Evolutionary conservation across 108 stramenopile species (phyloP).

Genomic region (Cyclotella cryptica): DNA sequence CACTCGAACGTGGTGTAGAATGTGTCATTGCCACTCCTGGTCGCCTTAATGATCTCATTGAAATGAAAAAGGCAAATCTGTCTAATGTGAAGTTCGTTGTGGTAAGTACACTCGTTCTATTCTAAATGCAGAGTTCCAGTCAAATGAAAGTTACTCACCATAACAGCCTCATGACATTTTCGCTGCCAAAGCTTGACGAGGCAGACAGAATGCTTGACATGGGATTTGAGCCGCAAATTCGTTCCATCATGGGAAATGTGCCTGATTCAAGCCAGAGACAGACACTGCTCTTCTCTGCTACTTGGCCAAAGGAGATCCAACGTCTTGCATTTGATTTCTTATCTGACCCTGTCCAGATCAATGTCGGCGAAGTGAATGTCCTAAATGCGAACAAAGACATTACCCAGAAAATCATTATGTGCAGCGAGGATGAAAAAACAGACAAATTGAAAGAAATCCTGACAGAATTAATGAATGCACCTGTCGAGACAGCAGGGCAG

Average conservation of each 20-base stretch:
- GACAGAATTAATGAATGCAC: slow-evolving; percentile 77
- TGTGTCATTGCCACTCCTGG: slow-evolving; percentile 98
- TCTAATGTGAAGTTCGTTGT: slow-evolving; percentile 88
- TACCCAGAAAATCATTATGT: slow-evolving; percentile 92
- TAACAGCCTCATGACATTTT: background rate
- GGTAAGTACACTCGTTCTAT: slow-evolving; percentile 38
- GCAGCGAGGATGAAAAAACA: slow-evolving; percentile 88
- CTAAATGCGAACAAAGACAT: slow-evolving; percentile 95
- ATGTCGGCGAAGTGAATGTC: slow-evolving; percentile 93
- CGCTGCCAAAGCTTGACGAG: slow-evolving; percentile 41
- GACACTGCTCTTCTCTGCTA: slow-evolving; percentile 98
- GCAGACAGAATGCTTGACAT: slow-evolving; percentile 89
- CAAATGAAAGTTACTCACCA: background rate
- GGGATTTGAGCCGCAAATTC: slow-evolving; percentile 99
- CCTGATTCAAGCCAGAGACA: slow-evolving; percentile 79
- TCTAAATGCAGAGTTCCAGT: background rate
- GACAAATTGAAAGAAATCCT: slow-evolving; percentile 93
- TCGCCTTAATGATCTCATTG: slow-evolving; percentile 96
- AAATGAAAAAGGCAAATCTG: slow-evolving; percentile 92
- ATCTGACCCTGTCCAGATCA: slow-evolving; percentile 94
- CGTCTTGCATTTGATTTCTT: slow-evolving; percentile 95
- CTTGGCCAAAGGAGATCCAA: slow-evolving; percentile 99
- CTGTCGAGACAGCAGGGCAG: slow-evolving; percentile 55
- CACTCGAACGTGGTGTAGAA: slow-evolving; percentile 87
- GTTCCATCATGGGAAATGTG: slow-evolving; percentile 90